A percentile compares a stretch with the other conserved stretches of the same genome.
Evolutionary conservation across 2,329 filamentous ascomycete species (phyloP).

Genomic region (Pseudohalonectria lignicola): DNA sequence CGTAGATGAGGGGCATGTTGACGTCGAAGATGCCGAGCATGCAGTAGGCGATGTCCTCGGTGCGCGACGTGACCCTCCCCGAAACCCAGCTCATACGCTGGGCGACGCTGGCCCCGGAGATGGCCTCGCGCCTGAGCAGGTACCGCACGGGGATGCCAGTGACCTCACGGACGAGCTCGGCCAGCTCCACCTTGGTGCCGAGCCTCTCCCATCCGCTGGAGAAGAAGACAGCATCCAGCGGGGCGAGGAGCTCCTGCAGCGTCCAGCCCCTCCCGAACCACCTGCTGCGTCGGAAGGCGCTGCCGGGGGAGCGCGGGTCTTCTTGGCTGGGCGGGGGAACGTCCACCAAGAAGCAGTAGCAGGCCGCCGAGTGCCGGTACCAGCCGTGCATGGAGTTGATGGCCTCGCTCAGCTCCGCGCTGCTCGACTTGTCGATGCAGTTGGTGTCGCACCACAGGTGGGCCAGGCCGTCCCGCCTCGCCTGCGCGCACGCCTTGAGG

Average conservation of each 20-base stretch:
- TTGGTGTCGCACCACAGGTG: conserved; percentile 9
- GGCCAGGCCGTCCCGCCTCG: not conserved
- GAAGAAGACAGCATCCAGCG: conserved; percentile 16
- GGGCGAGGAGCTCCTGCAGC: conserved; percentile 13
- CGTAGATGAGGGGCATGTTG: conserved; percentile 9
- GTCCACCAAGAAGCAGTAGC: conserved; percentile 6
- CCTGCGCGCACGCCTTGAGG: not conserved
- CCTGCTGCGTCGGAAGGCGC: not conserved
- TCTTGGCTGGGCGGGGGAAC: not conserved
- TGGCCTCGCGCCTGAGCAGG: conserved; percentile 1
- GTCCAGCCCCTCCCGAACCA: conserved; percentile 11
- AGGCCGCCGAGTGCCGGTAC: conserved; percentile 3
- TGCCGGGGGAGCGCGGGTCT: not conserved
- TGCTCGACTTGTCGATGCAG: conserved; percentile 7
- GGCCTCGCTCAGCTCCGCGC: conserved; percentile 4
- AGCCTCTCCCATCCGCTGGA: conserved; percentile 8
- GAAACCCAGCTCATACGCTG: conserved; percentile 5
- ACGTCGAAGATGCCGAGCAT: conserved; percentile 10
- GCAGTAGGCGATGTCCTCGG: conserved; percentile 10
- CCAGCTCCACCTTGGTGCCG: conserved; percentile 12
- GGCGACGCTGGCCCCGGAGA: not conserved
- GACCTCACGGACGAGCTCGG: conserved; percentile 4
- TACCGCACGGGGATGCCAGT: conserved; percentile 7
- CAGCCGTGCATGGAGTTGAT: conserved; percentile 7
- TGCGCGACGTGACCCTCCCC: conserved; percentile 5